A percentile compares a stretch with the other conserved stretches of the same genome.
These are phyloP conservation scores for Mycena rebaudengoi DNA, from an alignment of 768 basidiomycete species.

Conservation along the genomic window DNA sequence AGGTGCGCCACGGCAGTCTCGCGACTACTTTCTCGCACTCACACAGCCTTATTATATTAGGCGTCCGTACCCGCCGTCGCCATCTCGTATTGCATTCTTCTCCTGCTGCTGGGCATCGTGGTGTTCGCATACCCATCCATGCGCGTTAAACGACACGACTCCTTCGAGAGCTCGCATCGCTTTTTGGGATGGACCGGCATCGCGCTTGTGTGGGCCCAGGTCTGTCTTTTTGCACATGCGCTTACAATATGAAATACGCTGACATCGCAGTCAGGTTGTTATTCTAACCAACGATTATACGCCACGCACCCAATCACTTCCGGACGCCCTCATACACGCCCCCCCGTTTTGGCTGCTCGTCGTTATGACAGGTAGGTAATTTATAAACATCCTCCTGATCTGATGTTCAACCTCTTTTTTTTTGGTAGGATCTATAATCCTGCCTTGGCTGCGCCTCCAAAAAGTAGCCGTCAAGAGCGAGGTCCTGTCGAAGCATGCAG, in stretches of 20 bases:
- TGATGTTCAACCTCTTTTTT: background rate
- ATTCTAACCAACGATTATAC: constrained; percentile 64
- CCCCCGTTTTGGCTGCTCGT: constrained; percentile 63
- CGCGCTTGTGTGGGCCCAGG: constrained; percentile 61
- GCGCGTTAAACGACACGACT: constrained; percentile 55
- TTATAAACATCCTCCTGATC: background rate
- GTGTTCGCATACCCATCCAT: constrained; percentile 58
- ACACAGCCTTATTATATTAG: constrained; percentile 51
- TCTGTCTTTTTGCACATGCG: no score
- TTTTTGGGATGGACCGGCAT: no score
- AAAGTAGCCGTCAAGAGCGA: constrained; percentile 61
- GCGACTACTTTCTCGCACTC: constrained; percentile 40
- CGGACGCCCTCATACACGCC: constrained; percentile 51
- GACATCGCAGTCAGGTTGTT: constrained; percentile 47
- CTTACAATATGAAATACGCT: no score
- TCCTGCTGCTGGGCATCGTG: constrained; percentile 55
- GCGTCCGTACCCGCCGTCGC: constrained; percentile 54
- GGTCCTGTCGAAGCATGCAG: constrained; percentile 60
- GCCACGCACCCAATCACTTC: constrained; percentile 47
- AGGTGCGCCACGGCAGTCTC: background rate
- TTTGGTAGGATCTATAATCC: constrained; percentile 54
- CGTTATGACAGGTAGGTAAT: constrained; percentile 51
- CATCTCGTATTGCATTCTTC: constrained; percentile 59
- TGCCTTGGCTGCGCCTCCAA: constrained; percentile 64
- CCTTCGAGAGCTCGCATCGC: constrained; percentile 63